A percentile compares a stretch with the other conserved stretches of the same genome.
Conservation (phyloP, 257 asterid genomes). For the Striga asiatica region DNA sequence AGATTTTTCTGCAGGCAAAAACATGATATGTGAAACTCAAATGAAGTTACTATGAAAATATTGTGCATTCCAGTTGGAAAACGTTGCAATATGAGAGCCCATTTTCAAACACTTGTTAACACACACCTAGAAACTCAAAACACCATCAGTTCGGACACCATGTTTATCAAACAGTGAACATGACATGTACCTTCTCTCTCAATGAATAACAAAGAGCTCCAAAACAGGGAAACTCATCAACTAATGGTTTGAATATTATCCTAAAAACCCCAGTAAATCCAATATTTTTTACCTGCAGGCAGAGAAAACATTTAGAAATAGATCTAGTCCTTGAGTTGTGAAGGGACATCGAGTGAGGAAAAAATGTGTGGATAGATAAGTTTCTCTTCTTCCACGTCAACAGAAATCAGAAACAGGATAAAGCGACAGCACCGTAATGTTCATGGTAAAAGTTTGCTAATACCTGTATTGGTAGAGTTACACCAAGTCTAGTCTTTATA, state of each 20-base stretch:
- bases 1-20: constrained; percentile 58
- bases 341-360: no score
- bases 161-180: neutral
- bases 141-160: no score
- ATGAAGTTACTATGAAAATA: neutral
- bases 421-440: neutral
- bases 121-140: no score
- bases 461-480: constrained; percentile 83
- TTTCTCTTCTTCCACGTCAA: no score
- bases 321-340: no score
- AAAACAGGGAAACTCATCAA: constrained; percentile 79
- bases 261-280: constrained; percentile 93
- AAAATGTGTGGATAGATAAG: no score
- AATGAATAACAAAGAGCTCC: constrained; percentile 83
- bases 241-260: constrained; percentile 81
- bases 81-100: no score
- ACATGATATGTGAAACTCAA: neutral
- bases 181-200: constrained; percentile 50
- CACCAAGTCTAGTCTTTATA: constrained; percentile 69
- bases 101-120: no score
- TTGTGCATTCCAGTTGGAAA: no score
- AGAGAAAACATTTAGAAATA: constrained; percentile 3
- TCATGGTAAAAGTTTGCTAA: neutral
- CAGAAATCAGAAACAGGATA: no score
- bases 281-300: constrained; percentile 68